Evolutionary conservation across 495 filamentous ascomycete species (phyloP).

Genomic region (Staphylotrichum tortipilum): DNA sequence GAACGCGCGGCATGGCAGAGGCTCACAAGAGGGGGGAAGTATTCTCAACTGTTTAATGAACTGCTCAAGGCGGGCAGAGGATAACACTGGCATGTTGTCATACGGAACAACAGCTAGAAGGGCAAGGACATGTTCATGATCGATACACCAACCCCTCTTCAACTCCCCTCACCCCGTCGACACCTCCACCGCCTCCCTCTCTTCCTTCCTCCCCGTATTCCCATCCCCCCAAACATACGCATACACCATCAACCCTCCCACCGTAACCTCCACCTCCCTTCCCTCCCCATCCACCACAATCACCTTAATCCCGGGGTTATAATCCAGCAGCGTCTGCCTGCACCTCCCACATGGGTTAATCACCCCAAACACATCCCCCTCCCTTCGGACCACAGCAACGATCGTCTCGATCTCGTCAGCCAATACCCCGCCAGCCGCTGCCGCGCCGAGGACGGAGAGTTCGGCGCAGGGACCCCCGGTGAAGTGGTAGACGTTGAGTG

Average conservation of each 20-base stretch:
- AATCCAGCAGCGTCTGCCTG: constrained; percentile 7
- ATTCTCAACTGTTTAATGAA: too few species aligned
- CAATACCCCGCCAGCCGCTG: constrained; percentile 4
- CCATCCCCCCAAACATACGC: constrained; percentile 2
- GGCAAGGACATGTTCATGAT: too few species aligned
- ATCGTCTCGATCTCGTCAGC: constrained; percentile 5
- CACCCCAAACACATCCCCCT: neutral
- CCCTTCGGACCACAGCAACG: neutral
- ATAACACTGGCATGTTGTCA: too few species aligned
- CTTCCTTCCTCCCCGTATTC: neutral
- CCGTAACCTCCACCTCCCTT: neutral
- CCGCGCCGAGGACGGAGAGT: constrained; percentile 2
- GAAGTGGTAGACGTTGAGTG: constrained; percentile 8
- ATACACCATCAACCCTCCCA: neutral
- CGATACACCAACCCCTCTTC: too few species aligned
- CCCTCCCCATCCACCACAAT: neutral
- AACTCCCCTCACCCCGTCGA: neutral
- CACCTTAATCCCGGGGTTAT: constrained; percentile 7
- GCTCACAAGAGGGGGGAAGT: too few species aligned
- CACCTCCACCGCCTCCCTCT: neutral
- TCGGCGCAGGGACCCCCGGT: constrained; percentile 10
- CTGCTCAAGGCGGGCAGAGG: too few species aligned
- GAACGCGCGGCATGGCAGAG: too few species aligned
- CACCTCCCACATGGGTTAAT: constrained; percentile 10
- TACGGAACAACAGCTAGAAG: too few species aligned